Percentiles rank a stretch among this genome's conserved stretches.
These are phyloP conservation scores for Lathyrus aphaca DNA, from an alignment of 306 rosid species.

Conservation along the genomic window DNA sequence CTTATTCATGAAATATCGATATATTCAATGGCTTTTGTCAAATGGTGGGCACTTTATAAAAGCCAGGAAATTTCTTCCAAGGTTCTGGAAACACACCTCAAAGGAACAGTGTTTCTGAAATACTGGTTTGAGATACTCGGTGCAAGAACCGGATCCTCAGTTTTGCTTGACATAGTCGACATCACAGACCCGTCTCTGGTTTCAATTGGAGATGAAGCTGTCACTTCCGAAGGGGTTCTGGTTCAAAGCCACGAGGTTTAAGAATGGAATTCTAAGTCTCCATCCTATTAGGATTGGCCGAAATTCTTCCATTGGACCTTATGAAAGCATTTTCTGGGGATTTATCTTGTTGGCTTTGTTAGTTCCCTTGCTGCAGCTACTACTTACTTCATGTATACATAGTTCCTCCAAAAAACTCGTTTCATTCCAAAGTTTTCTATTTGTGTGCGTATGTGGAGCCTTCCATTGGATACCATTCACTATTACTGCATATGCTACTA, in stretches of 20 bases:
- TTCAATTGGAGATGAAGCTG: conserved; percentile 83
- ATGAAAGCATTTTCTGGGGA: conserved; percentile 74
- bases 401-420: conserved; percentile 56
- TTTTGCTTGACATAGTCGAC: too few species aligned
- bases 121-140: too few species aligned
- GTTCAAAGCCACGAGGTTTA: conserved; percentile 93
- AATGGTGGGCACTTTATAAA: too few species aligned
- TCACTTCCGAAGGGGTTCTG: conserved; percentile 82
- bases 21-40: conserved; percentile 74
- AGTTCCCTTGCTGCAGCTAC: conserved; percentile 76
- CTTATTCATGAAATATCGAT: conserved; percentile 72
- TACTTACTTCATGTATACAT: conserved; percentile 56
- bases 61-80: too few species aligned
- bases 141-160: too few species aligned
- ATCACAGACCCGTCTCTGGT: too few species aligned
- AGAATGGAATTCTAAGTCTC: conserved; percentile 75
- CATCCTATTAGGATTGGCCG: conserved; percentile 69
- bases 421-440: conserved; percentile 63
- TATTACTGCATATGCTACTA: conserved; percentile 66
- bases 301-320: conserved; percentile 76
- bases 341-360: conserved; percentile 73
- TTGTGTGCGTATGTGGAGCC: conserved; percentile 74
- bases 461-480: too few species aligned
- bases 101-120: too few species aligned
- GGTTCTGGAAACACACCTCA: too few species aligned